These are phyloP conservation scores for Yamadazyma ubonensis DNA, from an alignment of 805 yeast genomes.

Conservation along the genomic window DNA sequence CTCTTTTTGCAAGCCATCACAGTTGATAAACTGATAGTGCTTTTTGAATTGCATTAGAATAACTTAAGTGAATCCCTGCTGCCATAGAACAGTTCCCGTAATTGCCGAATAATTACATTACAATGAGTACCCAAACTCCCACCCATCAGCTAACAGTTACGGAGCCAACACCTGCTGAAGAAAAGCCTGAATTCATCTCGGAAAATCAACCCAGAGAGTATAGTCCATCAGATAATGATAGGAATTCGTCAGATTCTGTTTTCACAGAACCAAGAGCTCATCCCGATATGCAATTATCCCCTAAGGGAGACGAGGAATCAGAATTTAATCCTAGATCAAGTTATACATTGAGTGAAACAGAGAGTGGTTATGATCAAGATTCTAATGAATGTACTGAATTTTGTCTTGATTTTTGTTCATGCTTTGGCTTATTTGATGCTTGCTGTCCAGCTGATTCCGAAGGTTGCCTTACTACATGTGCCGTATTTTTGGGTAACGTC, in stretches of 20 bases:
- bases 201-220: slow-evolving; percentile 2
- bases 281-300: slow-evolving; percentile 16
- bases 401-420: slow-evolving; percentile 34
- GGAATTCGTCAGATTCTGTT: slow-evolving; percentile 11
- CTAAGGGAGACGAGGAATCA: slow-evolving; percentile 5
- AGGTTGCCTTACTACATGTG: slow-evolving; percentile 37
- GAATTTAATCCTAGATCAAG: slow-evolving; percentile 17
- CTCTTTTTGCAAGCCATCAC: background rate
- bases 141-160: slow-evolving; percentile 8
- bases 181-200: slow-evolving; percentile 11
- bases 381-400: slow-evolving; percentile 43
- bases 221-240: background rate
- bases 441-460: slow-evolving; percentile 44
- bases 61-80: too few species aligned
- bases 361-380: slow-evolving; percentile 39
- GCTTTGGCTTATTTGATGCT: slow-evolving; percentile 41
- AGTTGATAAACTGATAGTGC: background rate
- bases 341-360: slow-evolving; percentile 23
- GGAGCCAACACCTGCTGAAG: slow-evolving; percentile 16
- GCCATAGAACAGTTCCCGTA: too few species aligned
- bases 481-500: slow-evolving; percentile 37
- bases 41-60: background rate
- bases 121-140: slow-evolving; percentile 3
- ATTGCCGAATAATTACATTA: background rate
- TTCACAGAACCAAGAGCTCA: slow-evolving; percentile 17